Evolutionary conservation across 148 eudicot genomes (phyloP).

Genomic region (Drosera capensis): DNA sequence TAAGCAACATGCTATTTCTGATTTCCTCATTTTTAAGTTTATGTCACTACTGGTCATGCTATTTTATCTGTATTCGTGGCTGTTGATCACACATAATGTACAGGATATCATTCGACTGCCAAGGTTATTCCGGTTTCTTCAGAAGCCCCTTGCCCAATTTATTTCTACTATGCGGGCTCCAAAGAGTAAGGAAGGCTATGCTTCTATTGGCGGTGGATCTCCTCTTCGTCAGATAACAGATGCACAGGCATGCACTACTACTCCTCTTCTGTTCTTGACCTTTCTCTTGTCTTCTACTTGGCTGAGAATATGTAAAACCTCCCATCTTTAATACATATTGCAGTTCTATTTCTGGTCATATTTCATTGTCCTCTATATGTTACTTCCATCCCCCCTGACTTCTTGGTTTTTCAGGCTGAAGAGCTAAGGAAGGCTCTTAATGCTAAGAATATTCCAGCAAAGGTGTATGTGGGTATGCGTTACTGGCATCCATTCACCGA

Average conservation of each 20-base stretch:
- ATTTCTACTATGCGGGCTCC: conserved; percentile 90
- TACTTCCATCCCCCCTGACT: background rate
- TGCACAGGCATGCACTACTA: conserved; percentile 55
- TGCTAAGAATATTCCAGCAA: conserved; percentile 69
- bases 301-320: no score
- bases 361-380: background rate
- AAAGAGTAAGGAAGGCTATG: conserved; percentile 98
- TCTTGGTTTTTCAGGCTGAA: conserved; percentile 55
- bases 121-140: conserved; percentile 83
- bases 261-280: background rate
- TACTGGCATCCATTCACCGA: conserved; percentile 99
- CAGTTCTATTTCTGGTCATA: background rate
- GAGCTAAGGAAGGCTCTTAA: conserved; percentile 67
- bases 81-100: conserved; percentile 12
- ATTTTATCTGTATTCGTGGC: conserved; percentile 8
- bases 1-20: no score
- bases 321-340: no score
- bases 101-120: conserved; percentile 98
- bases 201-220: conserved; percentile 99
- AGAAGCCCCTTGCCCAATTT: conserved; percentile 88
- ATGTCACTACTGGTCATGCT: no score
- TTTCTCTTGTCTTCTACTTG: background rate
- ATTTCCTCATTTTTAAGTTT: no score
- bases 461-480: conserved; percentile 98
- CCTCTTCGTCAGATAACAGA: conserved; percentile 91